These are phyloP conservation scores for Dendrocalamus sinicus DNA, from an alignment of 176 grass and related monocot species.

Conservation along the genomic window DNA sequence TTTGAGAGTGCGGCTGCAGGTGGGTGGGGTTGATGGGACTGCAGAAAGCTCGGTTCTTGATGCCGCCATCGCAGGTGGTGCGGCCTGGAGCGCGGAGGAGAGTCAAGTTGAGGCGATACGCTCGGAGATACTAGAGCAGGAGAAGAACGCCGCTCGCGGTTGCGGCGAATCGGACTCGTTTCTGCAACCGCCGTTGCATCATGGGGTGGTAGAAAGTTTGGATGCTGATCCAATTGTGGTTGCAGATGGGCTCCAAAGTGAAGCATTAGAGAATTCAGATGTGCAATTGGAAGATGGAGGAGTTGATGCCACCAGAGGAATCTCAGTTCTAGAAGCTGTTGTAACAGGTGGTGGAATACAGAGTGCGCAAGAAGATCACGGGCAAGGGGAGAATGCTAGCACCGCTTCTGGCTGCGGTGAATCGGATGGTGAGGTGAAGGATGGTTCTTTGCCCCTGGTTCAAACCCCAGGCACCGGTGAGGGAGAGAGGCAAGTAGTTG, in stretches of 20 bases:
- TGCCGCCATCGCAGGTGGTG: neutral
- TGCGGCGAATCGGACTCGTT: neutral
- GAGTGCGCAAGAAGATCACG: neutral
- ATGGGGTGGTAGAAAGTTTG: neutral
- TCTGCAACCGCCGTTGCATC: neutral
- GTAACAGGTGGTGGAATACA: neutral
- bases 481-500: slow-evolving; percentile 31
- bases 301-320: neutral
- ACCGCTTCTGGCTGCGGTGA: neutral
- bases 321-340: slow-evolving; percentile 6
- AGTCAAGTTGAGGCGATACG: neutral
- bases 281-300: slow-evolving; percentile 1
- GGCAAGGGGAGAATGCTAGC: neutral
- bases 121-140: neutral
- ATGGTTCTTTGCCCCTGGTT: slow-evolving; percentile 17
- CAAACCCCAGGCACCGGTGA: neutral
- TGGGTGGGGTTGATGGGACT: neutral
- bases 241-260: neutral
- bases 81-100: neutral
- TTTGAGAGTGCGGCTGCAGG: neutral
- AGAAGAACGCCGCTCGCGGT: neutral
- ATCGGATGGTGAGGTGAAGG: slow-evolving; percentile 4
- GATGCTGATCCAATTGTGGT: neutral
- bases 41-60: neutral
- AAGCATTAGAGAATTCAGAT: slow-evolving; percentile 4